phyloP scores from a whole-genome alignment of 495 filamentous ascomycete genomes.

The Penicillium antarcticum region DNA sequence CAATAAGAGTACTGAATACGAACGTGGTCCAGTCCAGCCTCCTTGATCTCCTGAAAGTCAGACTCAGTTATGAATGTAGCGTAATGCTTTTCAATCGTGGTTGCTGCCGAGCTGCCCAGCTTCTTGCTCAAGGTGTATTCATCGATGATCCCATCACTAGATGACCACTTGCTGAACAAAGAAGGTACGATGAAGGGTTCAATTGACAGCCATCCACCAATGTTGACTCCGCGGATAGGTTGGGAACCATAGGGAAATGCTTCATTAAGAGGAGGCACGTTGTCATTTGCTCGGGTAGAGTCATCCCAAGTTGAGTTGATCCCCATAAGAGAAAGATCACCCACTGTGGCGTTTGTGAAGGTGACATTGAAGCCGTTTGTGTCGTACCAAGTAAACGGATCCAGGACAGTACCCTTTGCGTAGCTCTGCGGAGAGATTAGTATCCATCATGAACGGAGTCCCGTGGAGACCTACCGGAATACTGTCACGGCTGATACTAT shows the following conservation, averaged over 20 bases:
- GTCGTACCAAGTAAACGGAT: conserved; percentile 92
- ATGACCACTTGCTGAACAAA: conserved; percentile 68
- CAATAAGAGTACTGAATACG: conserved; percentile 95
- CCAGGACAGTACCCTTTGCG: conserved; percentile 72
- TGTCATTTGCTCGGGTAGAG: conserved; percentile 67
- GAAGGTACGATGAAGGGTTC: conserved; percentile 96
- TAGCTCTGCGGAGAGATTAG: conserved; percentile 26
- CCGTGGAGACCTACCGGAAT: conserved; percentile 51
- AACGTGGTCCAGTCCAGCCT: conserved; percentile 92
- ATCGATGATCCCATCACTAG: conserved; percentile 67
- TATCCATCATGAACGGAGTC: background rate
- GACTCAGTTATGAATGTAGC: conserved; percentile 78
- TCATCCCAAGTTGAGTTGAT: conserved; percentile 87
- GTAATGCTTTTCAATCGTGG: conserved; percentile 84
- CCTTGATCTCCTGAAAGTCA: conserved; percentile 78
- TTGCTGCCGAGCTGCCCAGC: conserved; percentile 59
- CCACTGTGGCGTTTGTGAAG: conserved; percentile 81
- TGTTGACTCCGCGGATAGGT: conserved; percentile 85
- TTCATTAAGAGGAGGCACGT: conserved; percentile 75
- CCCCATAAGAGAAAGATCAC: conserved; percentile 86
- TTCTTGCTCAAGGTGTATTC: conserved; percentile 76
- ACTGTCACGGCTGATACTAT: conserved; percentile 53
- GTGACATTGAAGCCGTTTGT: conserved; percentile 92
- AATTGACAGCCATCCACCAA: conserved; percentile 91
- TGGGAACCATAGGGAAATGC: conserved; percentile 65